Base-by-base conservation (phyloP, 345 rosid species). In the Euphorbia peplus region DNA sequence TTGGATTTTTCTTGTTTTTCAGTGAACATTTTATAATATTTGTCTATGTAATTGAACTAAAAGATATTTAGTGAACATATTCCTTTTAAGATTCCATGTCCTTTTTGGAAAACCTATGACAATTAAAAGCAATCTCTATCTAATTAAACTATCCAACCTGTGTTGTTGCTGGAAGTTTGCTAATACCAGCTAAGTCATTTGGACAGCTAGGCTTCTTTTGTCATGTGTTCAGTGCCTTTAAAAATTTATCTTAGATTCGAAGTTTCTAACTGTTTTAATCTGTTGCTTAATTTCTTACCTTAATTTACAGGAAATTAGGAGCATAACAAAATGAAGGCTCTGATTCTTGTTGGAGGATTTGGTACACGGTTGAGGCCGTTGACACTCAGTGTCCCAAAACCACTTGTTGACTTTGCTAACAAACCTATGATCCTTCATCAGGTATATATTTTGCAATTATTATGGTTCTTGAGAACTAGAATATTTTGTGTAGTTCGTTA, bases 381-480 rank as follows among this genome's bases (percentile, higher is more conserved):
- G 87, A 95, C 99, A 9, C 99, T 95, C 46, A 95, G 98, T 66
- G 83, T 95, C 71, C 98, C 99, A 8, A 95, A 95, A 80, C 99
- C 99, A 4, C 96, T 95, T 24, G 99, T 95, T 73, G 99, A 95
- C 22, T 95, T 95, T 62, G 99, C 96, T 50, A 95, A 95, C 80
- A 95, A 95, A 73, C 99, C 99, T 63, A 95, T 95, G 99, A 95
- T 95, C 81, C 83, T 91, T 75, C 99, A 95, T 78, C 99, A 95
- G 99, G 99, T 91, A 84, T 63, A 2, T 25, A 19, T 11, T 66
- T 67, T 63, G 26, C 19, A 0, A 25, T 25, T 10, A 24, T 19
- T 59, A 15, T 19, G 64, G 51, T 63, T 50, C 29, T 35, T 46
- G 24, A 30, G 13, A 24, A 25, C 25, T 57, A 8, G 14, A 32